Evolutionary conservation across 2,329 filamentous ascomycete genomes (phyloP).

Genomic region (Fusarium solani-melongenae): DNA sequence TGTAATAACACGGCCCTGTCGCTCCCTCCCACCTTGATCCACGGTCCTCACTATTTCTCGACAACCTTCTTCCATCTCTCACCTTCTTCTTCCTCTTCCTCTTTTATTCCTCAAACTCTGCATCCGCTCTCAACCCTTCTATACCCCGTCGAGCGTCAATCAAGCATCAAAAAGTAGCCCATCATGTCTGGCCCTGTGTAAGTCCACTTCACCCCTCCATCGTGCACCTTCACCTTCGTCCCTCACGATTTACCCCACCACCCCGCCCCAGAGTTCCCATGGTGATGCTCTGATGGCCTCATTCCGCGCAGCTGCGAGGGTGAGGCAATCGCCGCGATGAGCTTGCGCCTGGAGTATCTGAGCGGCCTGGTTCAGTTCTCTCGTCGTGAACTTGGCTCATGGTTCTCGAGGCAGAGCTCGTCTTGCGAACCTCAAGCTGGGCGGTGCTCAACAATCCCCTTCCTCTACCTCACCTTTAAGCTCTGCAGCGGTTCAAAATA

Average conservation of each 20-base stretch:
- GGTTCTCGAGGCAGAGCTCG: constrained; percentile 69
- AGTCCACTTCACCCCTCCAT: constrained; percentile 55
- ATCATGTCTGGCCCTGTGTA: constrained; percentile 76
- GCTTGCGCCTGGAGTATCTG: constrained; percentile 12
- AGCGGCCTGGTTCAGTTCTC: not conserved
- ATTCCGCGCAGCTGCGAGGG: constrained; percentile 49
- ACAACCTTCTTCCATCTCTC: constrained; percentile 35
- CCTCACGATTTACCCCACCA: constrained; percentile 52
- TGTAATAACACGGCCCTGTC: constrained; percentile 34
- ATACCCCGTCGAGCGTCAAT: constrained; percentile 17
- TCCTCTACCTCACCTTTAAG: constrained; percentile 45
- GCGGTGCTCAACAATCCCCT: constrained; percentile 64
- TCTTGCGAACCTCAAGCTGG: constrained; percentile 78
- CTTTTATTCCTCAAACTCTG: constrained; percentile 33
- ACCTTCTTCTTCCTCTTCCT: constrained; percentile 26
- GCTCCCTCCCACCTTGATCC: constrained; percentile 11
- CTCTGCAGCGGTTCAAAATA: constrained; percentile 42
- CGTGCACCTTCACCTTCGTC: constrained; percentile 35
- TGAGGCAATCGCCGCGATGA: constrained; percentile 31
- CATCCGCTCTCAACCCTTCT: constrained; percentile 4
- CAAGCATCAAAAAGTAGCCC: constrained; percentile 41
- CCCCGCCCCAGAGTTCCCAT: constrained; percentile 48
- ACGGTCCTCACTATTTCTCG: constrained; percentile 37
- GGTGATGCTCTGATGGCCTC: constrained; percentile 45
- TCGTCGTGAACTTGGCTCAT: constrained; percentile 52